Percentiles rank a stretch among this genome's conserved stretches.
phyloP scores from a whole-genome alignment of 805 yeast genomes.

The Kluyveromyces wickerhamii region DNA sequence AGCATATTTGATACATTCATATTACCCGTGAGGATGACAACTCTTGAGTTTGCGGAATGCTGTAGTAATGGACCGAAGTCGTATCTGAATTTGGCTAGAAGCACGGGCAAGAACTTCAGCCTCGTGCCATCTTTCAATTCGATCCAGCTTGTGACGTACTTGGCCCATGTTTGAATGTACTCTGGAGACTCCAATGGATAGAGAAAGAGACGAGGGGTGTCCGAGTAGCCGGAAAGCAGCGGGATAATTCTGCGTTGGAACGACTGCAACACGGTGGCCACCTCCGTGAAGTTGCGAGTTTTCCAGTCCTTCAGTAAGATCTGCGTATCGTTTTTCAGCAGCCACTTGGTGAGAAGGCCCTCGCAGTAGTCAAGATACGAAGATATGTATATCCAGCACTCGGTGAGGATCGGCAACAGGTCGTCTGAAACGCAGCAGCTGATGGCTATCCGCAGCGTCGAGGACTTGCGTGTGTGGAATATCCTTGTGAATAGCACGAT shows the following conservation, averaged over 20 bases:
- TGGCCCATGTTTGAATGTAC: slow-evolving; percentile 33
- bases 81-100: slow-evolving; percentile 22
- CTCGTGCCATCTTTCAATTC: slow-evolving; percentile 37
- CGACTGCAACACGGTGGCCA: slow-evolving; percentile 19
- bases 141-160: slow-evolving; percentile 34
- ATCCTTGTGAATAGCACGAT: slow-evolving; percentile 30
- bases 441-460: slow-evolving; percentile 23
- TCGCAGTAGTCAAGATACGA: slow-evolving; percentile 27
- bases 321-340: slow-evolving; percentile 3
- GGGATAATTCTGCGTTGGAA: slow-evolving; percentile 27
- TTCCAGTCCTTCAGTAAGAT: slow-evolving; percentile 14
- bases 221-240: slow-evolving; percentile 24
- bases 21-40: slow-evolving; percentile 52
- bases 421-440: slow-evolving; percentile 26
- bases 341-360: slow-evolving; percentile 14
- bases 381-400: slow-evolving; percentile 28
- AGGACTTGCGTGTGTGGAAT: slow-evolving; percentile 22
- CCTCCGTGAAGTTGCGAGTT: slow-evolving; percentile 14
- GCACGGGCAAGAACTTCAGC: slow-evolving; percentile 21
- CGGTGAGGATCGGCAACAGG: slow-evolving; percentile 24
- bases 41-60: slow-evolving; percentile 34
- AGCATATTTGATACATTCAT: slow-evolving; percentile 53
- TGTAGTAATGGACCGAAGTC: slow-evolving; percentile 18
- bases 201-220: slow-evolving; percentile 31
- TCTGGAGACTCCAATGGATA: slow-evolving; percentile 25